Conservation (phyloP, 2,329 filamentous ascomycete species). For the Alternaria burnsii region DNA sequence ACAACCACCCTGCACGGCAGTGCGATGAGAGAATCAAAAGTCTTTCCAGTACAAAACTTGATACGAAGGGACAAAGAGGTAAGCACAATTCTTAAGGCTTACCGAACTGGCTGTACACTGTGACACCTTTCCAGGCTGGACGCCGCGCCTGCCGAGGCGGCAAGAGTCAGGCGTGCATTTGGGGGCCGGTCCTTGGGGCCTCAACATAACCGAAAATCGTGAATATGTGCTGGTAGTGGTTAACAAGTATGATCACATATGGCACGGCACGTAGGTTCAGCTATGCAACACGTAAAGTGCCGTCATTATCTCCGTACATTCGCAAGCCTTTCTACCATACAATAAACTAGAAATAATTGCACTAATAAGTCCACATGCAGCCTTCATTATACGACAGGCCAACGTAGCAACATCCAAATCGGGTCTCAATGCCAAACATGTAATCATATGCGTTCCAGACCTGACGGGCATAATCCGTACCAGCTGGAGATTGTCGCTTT, state of each 20-base stretch:
- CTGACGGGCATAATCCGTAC: conserved; percentile 37
- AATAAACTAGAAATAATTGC: conserved; percentile 17
- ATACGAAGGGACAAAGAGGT: background rate
- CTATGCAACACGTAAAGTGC: background rate
- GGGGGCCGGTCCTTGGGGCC: conserved; percentile 1
- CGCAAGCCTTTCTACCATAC: conserved; percentile 10
- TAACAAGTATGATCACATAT: background rate
- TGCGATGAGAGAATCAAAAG: background rate
- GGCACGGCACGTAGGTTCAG: background rate
- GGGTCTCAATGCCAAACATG: conserved; percentile 21
- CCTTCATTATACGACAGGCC: conserved; percentile 18
- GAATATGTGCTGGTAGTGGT: background rate
- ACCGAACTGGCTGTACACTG: background rate
- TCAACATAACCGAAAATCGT: background rate
- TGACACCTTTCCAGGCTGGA: background rate
- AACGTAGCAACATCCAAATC: conserved; percentile 17
- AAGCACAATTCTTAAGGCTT: background rate
- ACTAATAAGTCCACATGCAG: conserved; percentile 10
- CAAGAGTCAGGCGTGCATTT: conserved; percentile 1
- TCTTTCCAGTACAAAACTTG: background rate
- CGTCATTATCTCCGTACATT: conserved; percentile 6
- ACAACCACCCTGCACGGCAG: background rate
- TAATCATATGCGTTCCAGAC: conserved; percentile 34
- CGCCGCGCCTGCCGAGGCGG: background rate
- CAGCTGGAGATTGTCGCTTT: conserved; percentile 32